Evolutionary conservation across 2,329 filamentous ascomycete species (phyloP).

Genomic region (Rasamsonia emersonii): DNA sequence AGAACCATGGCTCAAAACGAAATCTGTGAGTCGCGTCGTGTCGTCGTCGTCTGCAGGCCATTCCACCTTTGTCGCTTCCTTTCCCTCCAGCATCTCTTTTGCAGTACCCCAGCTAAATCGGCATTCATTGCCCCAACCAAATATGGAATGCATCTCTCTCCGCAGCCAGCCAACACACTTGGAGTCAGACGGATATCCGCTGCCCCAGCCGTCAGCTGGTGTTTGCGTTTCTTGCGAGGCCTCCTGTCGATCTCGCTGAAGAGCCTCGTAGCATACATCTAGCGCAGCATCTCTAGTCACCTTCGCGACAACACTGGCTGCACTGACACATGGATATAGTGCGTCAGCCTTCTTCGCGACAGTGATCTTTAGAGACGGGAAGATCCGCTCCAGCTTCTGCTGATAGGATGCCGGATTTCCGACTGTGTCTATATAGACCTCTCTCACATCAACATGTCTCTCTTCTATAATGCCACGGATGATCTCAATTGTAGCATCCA

Average conservation of each 20-base stretch:
- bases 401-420: slow-evolving; percentile 78
- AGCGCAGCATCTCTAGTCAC: slow-evolving; percentile 87
- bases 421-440: slow-evolving; percentile 94
- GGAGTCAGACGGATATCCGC: slow-evolving; percentile 84
- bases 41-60: slow-evolving; percentile 72
- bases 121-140: slow-evolving; percentile 91
- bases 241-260: slow-evolving; percentile 26
- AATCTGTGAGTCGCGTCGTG: slow-evolving; percentile 66
- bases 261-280: slow-evolving; percentile 62
- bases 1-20: slow-evolving; percentile 46
- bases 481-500: slow-evolving; percentile 80
- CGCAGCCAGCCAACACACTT: slow-evolving; percentile 75
- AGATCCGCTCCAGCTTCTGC: slow-evolving; percentile 70
- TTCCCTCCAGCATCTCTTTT: slow-evolving; percentile 84
- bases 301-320: slow-evolving; percentile 90
- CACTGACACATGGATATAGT: slow-evolving; percentile 84
- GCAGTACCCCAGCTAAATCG: slow-evolving; percentile 93
- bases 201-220: slow-evolving; percentile 60
- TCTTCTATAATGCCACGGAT: slow-evolving; percentile 67
- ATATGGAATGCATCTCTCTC: slow-evolving; percentile 80
- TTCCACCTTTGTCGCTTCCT: slow-evolving; percentile 63
- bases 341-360: slow-evolving; percentile 90
- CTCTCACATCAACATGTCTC: slow-evolving; percentile 66
- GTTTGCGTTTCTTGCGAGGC: slow-evolving; percentile 22
- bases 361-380: slow-evolving; percentile 66